phyloP scores from a whole-genome alignment of 495 filamentous ascomycete genomes.

The Usnea hakonensis region DNA sequence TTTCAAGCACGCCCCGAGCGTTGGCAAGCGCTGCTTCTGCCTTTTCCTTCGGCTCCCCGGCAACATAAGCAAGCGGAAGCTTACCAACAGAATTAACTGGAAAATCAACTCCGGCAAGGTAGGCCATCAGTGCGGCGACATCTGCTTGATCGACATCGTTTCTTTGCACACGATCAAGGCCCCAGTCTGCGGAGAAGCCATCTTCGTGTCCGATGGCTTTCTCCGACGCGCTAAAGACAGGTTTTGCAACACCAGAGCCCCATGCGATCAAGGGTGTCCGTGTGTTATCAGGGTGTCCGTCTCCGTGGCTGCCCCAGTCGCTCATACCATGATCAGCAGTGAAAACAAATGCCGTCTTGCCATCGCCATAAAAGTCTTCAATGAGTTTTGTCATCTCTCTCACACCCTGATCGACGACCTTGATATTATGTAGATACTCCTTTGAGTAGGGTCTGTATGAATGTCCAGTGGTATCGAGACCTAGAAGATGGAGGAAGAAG shows the following conservation, averaged over 20 bases:
- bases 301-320: constrained; percentile 95
- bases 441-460: constrained; percentile 82
- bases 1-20: constrained; percentile 81
- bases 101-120: constrained; percentile 82
- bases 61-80: constrained; percentile 75
- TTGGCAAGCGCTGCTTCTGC: constrained; percentile 83
- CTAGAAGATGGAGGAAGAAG: constrained; percentile 96
- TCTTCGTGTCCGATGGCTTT: constrained; percentile 76
- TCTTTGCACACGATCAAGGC: constrained; percentile 66
- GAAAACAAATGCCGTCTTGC: constrained; percentile 89
- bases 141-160: constrained; percentile 94
- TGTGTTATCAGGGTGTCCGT: constrained; percentile 97
- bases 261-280: constrained; percentile 88
- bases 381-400: constrained; percentile 73
- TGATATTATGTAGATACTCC: constrained; percentile 92
- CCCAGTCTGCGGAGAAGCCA: constrained; percentile 87
- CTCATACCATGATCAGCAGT: constrained; percentile 99
- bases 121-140: constrained; percentile 93
- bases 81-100: constrained; percentile 96
- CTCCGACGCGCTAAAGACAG: constrained; percentile 45
- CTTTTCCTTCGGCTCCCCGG: constrained; percentile 63
- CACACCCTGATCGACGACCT: constrained; percentile 85
- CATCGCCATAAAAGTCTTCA: constrained; percentile 86
- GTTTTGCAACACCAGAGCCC: constrained; percentile 86
- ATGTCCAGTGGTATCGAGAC: constrained; percentile 90